phyloP scores from a whole-genome alignment of 768 basidiomycete species.

The Lactarius vividus region DNA sequence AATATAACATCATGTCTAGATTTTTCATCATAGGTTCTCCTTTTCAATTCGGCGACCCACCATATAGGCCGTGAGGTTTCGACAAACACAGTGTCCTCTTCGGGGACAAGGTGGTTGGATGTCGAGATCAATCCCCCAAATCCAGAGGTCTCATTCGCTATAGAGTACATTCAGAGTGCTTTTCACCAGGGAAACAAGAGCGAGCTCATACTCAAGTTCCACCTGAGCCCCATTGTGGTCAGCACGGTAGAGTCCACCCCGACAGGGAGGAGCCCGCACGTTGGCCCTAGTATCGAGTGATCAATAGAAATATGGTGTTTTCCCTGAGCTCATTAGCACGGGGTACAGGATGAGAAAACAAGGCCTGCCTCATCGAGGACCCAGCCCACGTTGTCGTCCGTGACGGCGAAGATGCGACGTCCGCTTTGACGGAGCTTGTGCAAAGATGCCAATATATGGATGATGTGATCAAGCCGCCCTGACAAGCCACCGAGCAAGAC shows the following conservation, averaged over 20 bases:
- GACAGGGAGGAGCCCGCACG: constrained; percentile 93
- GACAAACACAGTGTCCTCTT: constrained; percentile 61
- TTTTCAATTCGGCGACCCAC: constrained; percentile 78
- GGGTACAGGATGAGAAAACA: not conserved
- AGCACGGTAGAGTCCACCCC: constrained; percentile 74
- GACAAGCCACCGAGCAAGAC: constrained; percentile 85
- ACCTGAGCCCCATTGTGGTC: constrained; percentile 80
- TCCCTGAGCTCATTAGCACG: constrained; percentile 51
- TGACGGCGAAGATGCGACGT: constrained; percentile 66
- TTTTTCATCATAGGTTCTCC: constrained; percentile 5
- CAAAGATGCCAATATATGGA: constrained; percentile 83
- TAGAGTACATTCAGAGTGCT: not conserved
- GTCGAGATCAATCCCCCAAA: constrained; percentile 88
- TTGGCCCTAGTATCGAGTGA: constrained; percentile 71
- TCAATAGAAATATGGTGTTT: constrained; percentile 78
- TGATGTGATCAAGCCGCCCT: constrained; percentile 91
- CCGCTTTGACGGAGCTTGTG: constrained; percentile 70
- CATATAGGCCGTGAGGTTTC: constrained; percentile 81
- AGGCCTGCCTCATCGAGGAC: constrained; percentile 67
- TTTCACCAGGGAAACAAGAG: not conserved
- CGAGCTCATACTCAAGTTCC: constrained; percentile 73
- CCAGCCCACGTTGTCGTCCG: constrained; percentile 93
- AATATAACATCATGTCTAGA: not conserved
- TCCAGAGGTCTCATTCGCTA: constrained; percentile 65
- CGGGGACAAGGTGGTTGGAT: constrained; percentile 84